Conservation (phyloP, 164 flowering plant genomes). For the Chloranthus sessilifolius region DNA sequence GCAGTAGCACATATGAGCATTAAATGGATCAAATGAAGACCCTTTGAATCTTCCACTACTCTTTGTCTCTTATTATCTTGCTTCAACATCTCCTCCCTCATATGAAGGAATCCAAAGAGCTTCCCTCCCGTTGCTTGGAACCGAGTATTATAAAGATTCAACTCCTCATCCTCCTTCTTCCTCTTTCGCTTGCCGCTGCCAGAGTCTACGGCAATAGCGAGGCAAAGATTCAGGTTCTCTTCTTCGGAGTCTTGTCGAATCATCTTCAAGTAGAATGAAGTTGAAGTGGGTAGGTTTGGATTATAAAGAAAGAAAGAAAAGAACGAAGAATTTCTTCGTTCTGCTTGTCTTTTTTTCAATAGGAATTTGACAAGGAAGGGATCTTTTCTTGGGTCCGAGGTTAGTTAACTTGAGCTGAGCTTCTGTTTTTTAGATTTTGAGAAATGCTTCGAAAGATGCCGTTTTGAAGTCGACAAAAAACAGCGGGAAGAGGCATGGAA, state of each 20-base stretch:
- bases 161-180: constrained; percentile 19
- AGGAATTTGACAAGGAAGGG: background rate
- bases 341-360: background rate
- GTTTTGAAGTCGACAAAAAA: constrained; percentile 11
- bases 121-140: constrained; percentile 34
- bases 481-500: constrained; percentile 7
- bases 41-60: constrained; percentile 32
- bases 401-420: background rate
- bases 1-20: constrained; percentile 55
- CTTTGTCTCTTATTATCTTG: constrained; percentile 27
- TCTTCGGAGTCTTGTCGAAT: constrained; percentile 31
- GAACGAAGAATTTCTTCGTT: background rate
- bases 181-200: constrained; percentile 3
- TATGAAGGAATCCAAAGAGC: constrained; percentile 42
- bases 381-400: background rate
- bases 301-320: background rate
- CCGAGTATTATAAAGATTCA: constrained; percentile 3
- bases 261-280: background rate
- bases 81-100: constrained; percentile 49
- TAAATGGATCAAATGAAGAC: constrained; percentile 58
- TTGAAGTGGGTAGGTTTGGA: background rate
- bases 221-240: constrained; percentile 40
- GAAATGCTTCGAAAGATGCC: constrained; percentile 7
- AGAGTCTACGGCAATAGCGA: constrained; percentile 26
- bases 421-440: background rate